Conservation (phyloP, 148 eudicot species). For the Chenopodium album region DNA sequence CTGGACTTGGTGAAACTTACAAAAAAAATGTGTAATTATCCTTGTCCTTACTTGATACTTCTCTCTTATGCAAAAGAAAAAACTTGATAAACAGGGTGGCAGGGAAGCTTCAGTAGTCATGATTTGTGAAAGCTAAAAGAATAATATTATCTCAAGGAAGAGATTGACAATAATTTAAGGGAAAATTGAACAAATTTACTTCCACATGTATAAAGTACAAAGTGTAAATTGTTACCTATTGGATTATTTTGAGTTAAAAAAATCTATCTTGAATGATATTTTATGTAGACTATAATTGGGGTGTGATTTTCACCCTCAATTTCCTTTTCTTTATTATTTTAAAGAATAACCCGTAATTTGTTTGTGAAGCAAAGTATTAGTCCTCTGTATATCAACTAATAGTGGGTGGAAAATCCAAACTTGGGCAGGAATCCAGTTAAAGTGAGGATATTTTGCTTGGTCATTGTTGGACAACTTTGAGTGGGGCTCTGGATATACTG, state of each 20-base stretch:
- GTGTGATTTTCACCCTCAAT: neutral
- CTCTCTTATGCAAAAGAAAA: neutral
- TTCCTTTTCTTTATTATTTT: too few relatives aligned
- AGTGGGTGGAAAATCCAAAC: neutral
- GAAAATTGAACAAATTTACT: too few relatives aligned
- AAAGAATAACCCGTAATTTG: neutral
- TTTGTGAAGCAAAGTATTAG: neutral
- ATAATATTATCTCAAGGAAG: neutral
- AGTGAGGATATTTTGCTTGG: slow-evolving; percentile 45
- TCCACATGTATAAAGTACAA: neutral
- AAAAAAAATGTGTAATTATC: too few relatives aligned
- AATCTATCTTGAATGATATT: neutral
- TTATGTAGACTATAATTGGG: neutral
- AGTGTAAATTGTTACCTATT: too few relatives aligned
- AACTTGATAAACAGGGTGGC: neutral
- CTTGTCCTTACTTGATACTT: too few relatives aligned
- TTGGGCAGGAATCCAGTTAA: slow-evolving; percentile 30
- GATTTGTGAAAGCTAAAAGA: neutral
- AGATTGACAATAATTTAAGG: too few relatives aligned
- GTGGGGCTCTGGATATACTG: slow-evolving; percentile 36
- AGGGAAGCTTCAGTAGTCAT: neutral
- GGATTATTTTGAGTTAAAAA: neutral
- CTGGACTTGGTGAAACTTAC: too few relatives aligned
- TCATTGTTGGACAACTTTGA: slow-evolving; percentile 47
- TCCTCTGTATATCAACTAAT: neutral